A percentile compares a stretch with the other conserved stretches of the same genome.
Evolutionary conservation across 768 basidiomycete genomes (phyloP).

Genomic region (Polyporus arcularius): DNA sequence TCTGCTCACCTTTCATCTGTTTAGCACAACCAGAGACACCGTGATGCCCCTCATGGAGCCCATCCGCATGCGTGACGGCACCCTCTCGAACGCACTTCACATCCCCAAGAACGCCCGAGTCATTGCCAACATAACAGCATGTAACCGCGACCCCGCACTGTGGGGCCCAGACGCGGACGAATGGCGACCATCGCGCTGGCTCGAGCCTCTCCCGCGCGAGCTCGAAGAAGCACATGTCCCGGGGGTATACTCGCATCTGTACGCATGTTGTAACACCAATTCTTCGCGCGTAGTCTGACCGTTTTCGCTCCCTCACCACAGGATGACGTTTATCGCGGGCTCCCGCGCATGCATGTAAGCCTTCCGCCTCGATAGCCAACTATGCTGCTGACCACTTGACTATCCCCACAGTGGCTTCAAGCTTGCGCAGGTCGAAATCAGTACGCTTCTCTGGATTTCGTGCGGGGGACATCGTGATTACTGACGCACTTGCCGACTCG

Average conservation of each 20-base stretch:
- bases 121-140: constrained; percentile 5
- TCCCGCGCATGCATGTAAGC: constrained; percentile 16
- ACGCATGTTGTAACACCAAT: neutral
- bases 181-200: constrained; percentile 27
- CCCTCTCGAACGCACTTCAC: constrained; percentile 36
- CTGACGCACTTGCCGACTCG: neutral
- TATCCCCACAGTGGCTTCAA: constrained; percentile 18
- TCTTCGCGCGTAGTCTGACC: neutral
- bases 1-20: neutral
- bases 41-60: constrained; percentile 44
- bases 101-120: constrained; percentile 35
- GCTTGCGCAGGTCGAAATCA: constrained; percentile 19
- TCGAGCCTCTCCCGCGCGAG: constrained; percentile 17
- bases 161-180: constrained; percentile 22
- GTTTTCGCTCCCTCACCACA: neutral
- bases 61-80: constrained; percentile 38
- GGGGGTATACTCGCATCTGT: constrained; percentile 22
- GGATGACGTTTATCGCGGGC: constrained; percentile 20
- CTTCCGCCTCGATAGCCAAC: neutral
- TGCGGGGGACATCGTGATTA: too few species aligned
- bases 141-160: constrained; percentile 15
- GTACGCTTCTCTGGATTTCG: neutral
- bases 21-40: constrained; percentile 37
- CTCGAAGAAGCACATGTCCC: constrained; percentile 20
- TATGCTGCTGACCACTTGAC: neutral